A percentile compares a stretch with the other conserved stretches of the same genome.
phyloP scores from a whole-genome alignment of 2,329 filamentous ascomycete species.

The Cladosporium sp. region DNA sequence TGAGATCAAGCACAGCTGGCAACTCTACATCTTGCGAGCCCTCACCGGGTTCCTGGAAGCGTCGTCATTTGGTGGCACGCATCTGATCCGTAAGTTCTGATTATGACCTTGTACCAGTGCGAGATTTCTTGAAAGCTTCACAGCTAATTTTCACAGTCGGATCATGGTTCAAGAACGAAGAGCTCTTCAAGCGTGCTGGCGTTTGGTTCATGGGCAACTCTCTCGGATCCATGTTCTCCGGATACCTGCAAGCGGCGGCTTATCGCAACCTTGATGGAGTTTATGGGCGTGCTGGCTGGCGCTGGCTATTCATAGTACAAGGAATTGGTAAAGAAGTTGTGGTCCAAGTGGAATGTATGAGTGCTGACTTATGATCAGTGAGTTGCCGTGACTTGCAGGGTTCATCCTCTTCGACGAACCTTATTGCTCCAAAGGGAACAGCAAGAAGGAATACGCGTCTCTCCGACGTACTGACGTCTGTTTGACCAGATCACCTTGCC shows the following conservation, averaged over 20 bases:
- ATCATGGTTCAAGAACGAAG: conserved; percentile 48
- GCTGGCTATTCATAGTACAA: conserved; percentile 50
- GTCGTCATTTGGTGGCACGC: not conserved
- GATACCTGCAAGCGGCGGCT: conserved; percentile 53
- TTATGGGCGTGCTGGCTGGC: conserved; percentile 44
- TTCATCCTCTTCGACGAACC: no score
- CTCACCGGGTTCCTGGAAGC: conserved; percentile 6
- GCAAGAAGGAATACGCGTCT: no score
- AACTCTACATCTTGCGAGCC: conserved; percentile 12
- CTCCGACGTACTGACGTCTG: not conserved
- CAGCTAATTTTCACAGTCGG: conserved; percentile 24
- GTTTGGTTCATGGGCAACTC: conserved; percentile 50
- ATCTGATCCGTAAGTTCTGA: conserved; percentile 4
- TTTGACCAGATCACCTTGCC: conserved; percentile 44
- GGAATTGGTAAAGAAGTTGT: conserved; percentile 32
- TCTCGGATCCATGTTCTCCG: conserved; percentile 46
- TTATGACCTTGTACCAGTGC: not conserved
- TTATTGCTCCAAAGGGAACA: no score
- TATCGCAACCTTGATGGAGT: conserved; percentile 38
- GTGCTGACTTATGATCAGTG: not conserved
- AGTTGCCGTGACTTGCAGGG: no score
- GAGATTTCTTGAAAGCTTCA: not conserved
- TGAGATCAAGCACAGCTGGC: conserved; percentile 13
- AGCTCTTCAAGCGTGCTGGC: conserved; percentile 49
- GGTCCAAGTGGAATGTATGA: not conserved